Conservation (phyloP, 2,329 filamentous ascomycete genomes). For the Aspergillus ibericus region DNA sequence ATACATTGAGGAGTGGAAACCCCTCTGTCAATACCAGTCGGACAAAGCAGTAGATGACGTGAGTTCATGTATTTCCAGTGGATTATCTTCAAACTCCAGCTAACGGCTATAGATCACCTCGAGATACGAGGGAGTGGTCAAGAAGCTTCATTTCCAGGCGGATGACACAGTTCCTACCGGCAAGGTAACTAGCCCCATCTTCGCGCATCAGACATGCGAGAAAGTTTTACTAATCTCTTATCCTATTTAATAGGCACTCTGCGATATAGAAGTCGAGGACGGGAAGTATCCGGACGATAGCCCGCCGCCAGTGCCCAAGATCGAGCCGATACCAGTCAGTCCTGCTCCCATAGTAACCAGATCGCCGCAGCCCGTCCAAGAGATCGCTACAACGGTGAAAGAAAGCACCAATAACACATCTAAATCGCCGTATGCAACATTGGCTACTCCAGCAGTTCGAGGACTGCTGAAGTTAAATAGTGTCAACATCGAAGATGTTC, state of each 20-base stretch:
- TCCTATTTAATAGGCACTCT: slow-evolving; percentile 63
- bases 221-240: slow-evolving; percentile 7
- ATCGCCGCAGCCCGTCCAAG: slow-evolving; percentile 18
- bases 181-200: slow-evolving; percentile 48
- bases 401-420: slow-evolving; percentile 13
- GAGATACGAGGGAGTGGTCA: slow-evolving; percentile 90
- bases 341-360: slow-evolving; percentile 17
- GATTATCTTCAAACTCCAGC: background rate
- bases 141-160: slow-evolving; percentile 91
- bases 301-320: slow-evolving; percentile 26
- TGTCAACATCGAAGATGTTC: slow-evolving; percentile 74
- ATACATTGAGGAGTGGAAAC: slow-evolving; percentile 95
- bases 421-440: slow-evolving; percentile 64
- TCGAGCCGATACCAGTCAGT: slow-evolving; percentile 25
- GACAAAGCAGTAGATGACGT: slow-evolving; percentile 79
- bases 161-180: slow-evolving; percentile 97
- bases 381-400: slow-evolving; percentile 6
- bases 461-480: slow-evolving; percentile 79
- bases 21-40: slow-evolving; percentile 95
- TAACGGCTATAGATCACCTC: slow-evolving; percentile 78
- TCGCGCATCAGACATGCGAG: too few relatives aligned
- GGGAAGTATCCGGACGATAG: slow-evolving; percentile 65
- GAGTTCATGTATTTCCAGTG: slow-evolving; percentile 16
- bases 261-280: slow-evolving; percentile 90
- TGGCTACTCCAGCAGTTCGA: slow-evolving; percentile 90